Percentiles rank a stretch among this genome's conserved stretches.
These are phyloP conservation scores for Cystobasidium pallidum DNA, from an alignment of 1,284 basidiomycete genomes.

Conservation along the genomic window DNA sequence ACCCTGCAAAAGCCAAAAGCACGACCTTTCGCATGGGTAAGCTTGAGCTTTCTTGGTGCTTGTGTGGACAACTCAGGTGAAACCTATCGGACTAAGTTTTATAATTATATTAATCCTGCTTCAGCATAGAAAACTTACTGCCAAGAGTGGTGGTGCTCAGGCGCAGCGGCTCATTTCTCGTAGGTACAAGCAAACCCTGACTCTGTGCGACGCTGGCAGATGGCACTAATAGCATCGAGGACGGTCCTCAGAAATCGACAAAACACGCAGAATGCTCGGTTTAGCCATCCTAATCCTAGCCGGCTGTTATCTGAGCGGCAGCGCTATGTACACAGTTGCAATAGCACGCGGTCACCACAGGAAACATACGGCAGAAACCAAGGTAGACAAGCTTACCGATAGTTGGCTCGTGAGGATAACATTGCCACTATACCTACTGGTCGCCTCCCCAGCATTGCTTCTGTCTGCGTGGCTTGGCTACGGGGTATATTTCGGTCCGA, in stretches of 20 bases:
- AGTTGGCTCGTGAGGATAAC: not conserved
- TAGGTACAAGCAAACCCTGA: not conserved
- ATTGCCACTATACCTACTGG: not conserved
- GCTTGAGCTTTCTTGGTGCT: not conserved
- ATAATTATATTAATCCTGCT: too few relatives aligned
- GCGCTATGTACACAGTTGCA: not conserved
- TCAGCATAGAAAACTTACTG: not conserved
- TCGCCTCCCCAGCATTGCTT: not conserved
- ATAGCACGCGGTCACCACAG: not conserved
- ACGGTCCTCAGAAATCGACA: not conserved
- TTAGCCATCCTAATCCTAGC: not conserved
- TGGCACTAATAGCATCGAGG: not conserved
- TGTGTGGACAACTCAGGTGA: too few relatives aligned
- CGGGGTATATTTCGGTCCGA: not conserved
- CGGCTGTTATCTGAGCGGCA: constrained; percentile 1
- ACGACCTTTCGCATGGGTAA: not conserved
- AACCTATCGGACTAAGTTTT: too few relatives aligned
- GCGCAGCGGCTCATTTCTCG: not conserved
- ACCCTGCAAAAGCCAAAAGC: constrained; percentile 1
- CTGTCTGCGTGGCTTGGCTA: not conserved
- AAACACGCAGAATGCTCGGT: not conserved
- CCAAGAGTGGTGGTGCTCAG: not conserved
- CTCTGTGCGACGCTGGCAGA: too few relatives aligned
- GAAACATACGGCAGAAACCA: not conserved
- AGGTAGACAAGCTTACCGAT: not conserved